Conservation (phyloP, 306 rosid genomes). For the Calophaca sinica region DNA sequence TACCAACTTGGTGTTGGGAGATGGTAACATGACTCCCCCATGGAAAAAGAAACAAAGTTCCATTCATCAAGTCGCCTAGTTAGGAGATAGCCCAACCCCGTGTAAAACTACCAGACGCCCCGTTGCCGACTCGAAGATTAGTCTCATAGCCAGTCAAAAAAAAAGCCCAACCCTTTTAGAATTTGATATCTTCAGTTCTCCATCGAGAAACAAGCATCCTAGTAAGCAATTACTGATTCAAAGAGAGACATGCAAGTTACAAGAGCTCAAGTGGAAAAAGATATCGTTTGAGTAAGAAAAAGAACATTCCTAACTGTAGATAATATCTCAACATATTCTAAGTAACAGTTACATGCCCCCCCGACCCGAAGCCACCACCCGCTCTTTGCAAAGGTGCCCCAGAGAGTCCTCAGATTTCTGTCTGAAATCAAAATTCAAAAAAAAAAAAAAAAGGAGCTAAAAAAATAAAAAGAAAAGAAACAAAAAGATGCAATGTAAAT, state of each 20-base stretch:
- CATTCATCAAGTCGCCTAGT: too few species aligned
- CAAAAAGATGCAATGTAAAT: slow-evolving; percentile 16
- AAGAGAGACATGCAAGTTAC: background rate
- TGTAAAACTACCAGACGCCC: too few species aligned
- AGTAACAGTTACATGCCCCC: slow-evolving; percentile 39
- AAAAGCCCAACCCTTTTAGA: background rate
- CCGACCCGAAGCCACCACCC: slow-evolving; percentile 17
- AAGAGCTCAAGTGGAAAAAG: slow-evolving; percentile 12
- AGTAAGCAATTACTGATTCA: background rate
- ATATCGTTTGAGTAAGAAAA: slow-evolving; percentile 19
- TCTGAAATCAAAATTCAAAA: slow-evolving; percentile 37
- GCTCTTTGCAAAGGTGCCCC: slow-evolving; percentile 46
- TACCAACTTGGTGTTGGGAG: background rate
- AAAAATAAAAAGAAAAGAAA: background rate
- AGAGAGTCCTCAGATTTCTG: slow-evolving; percentile 22
- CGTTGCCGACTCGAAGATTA: too few species aligned
- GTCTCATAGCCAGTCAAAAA: too few species aligned
- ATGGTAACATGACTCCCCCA: too few species aligned
- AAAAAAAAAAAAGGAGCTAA: background rate
- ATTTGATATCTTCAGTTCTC: background rate
- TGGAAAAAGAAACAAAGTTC: too few species aligned
- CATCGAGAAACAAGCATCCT: background rate
- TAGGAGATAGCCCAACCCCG: too few species aligned
- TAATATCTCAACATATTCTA: slow-evolving; percentile 41
- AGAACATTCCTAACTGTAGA: slow-evolving; percentile 40